Base-by-base conservation (phyloP, 2,329 filamentous ascomycete species). In the Aspergillus sojae region DNA sequence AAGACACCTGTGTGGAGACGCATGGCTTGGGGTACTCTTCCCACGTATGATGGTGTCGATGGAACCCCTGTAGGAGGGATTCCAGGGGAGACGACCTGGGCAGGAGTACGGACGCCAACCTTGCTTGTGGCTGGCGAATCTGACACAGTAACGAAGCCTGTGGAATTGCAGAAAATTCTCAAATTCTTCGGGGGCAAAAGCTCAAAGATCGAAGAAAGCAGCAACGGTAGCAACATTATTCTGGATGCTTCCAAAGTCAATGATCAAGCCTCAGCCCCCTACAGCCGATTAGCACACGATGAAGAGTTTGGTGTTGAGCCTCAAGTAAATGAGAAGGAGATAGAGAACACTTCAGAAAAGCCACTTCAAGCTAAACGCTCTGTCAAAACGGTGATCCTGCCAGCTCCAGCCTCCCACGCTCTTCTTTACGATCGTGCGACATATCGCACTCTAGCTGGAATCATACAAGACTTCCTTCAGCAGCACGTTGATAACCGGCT, bases 401-500 rank as follows among this genome's bases (percentile, higher is more conserved):
- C 91, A 0, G 81, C 87, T 0, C 93, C 93, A 0, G 92, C 92
- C 11, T 91, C 90, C 3, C 94, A 98, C 77, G 91, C 91, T 14
- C 82, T 98, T 30, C 85, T 96, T 6, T 98, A 96, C 75, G 89
- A 89, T 62, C 90, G 92, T 2, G 84, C 86, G 0, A 91, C 88
- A 2, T 91, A 90, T 50, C 90, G 92, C 57, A 89, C 89, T 6
- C 82, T 97, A 11, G 90, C 92, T 1, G 93, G 93, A 0, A 83
- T 96, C 0, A 89, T 97, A 58, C 91, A 93, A 63, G 89, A 91
- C 66, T 98, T 98, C 72, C 84, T 97, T 32, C 84, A 88, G 21
- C 83, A 85, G 3, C 86, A 93, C 71, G 84, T 97, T 60, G 94
- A 94, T 11, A 85, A 88, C 11, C 88, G 93, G 10, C 85, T 97